Conservation (phyloP, 257 asterid genomes). For the Cordia subcordata region DNA sequence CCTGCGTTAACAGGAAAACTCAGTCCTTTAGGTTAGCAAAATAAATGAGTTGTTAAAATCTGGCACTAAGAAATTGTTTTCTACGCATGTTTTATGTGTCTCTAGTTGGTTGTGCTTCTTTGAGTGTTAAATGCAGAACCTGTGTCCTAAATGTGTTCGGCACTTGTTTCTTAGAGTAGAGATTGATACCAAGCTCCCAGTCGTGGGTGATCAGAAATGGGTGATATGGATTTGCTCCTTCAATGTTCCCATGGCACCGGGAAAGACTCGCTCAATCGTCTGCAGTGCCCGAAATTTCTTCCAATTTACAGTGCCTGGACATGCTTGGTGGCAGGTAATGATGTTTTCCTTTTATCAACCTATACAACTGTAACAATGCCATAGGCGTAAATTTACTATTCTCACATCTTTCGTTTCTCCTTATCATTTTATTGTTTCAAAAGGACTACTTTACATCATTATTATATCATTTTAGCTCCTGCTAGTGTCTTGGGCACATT, state of each 20-base stretch:
- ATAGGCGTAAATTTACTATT: not conserved
- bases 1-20: too few species aligned
- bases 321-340: conserved; percentile 97
- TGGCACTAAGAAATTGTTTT: not conserved
- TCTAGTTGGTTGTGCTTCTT: not conserved
- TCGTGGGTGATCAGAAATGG: conserved; percentile 92
- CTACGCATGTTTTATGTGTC: not conserved
- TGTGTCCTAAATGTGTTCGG: not conserved
- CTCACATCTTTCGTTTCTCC: not conserved
- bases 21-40: too few species aligned
- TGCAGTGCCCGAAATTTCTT: conserved; percentile 96
- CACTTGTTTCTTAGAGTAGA: conserved; percentile 53
- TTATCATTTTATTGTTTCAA: not conserved
- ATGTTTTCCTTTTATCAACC: not conserved
- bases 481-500: too few species aligned
- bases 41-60: too few species aligned
- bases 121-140: not conserved
- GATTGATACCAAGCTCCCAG: conserved; percentile 87
- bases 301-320: conserved; percentile 91
- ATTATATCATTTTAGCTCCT: too few species aligned
- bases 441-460: too few species aligned
- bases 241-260: conserved; percentile 98
- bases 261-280: conserved; percentile 98
- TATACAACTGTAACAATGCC: not conserved
- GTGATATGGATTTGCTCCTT: conserved; percentile 97